Evolutionary conservation across 129 eudicot genomes (phyloP), one percentile per base, ranked within the genome.

Genomic region (Chrysanthemum seticuspe): DNA sequence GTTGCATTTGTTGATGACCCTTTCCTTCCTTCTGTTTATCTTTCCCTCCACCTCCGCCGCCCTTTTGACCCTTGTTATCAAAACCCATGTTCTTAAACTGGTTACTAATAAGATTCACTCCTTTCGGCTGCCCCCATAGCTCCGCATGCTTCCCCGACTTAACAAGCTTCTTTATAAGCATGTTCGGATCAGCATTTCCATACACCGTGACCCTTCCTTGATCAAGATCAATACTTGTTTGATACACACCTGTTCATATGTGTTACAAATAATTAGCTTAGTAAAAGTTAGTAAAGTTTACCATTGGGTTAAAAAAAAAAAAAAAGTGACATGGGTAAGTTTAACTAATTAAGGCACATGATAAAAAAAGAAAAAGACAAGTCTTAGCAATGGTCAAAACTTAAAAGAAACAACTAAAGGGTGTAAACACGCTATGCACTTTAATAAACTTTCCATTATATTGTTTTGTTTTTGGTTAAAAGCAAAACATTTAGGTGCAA

Each of bases 201-300:
- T 89, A 57, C 68, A 92, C 98, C 4, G 88, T 86, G 12, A 92
- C 98, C 75, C 87, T 92, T 63, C 98, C 96, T 62, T 89, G 94
- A 14, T 89, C 94, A 27, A 75, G 82, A 83, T 92, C 96, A 62
- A 92, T 83, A 14, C 74, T 83, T 12, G 80, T 79, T 18, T 83
- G 65, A 65, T 85, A 87, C 18, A 92, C 98, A 45, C 97, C 98
- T 92, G 57, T 51, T 67, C 34, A 68, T 62, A 25, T 21, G 72
- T 51, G 55, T 31, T 15, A 63, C 68, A 31, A 40, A 15, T 34
- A 45, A 23, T 0, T 23, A 23, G 25, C 25, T 23, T 23, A 23
- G 25, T 36, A 36, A 36, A 23, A 1, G 0, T 23, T 23, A 23
- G 25, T 36, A 36, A 36, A 40, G 9, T 40, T 1, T 40, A 40